Evolutionary conservation across 352 stramenopile genomes (phyloP).

Genomic region (Globisporangium nodosum): DNA sequence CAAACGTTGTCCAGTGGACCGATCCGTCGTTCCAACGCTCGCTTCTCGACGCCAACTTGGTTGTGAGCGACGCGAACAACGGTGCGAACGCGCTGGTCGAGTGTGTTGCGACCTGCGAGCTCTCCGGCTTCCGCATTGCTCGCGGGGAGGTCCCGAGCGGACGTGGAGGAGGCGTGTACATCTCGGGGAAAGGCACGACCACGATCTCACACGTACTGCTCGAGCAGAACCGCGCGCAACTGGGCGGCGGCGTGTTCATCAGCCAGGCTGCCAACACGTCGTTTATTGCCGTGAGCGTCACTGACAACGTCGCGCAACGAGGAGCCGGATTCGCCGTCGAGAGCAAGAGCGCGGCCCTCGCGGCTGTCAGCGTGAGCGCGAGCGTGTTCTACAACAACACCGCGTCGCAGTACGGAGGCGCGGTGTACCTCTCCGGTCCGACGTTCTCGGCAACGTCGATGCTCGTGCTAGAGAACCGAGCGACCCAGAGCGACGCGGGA

Average conservation of each 20-base stretch:
- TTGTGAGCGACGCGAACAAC: slow-evolving; percentile 8
- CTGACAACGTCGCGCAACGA: slow-evolving; percentile 19
- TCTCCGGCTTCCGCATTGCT: slow-evolving; percentile 21
- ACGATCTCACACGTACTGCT: slow-evolving; percentile 17
- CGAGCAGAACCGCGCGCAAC: slow-evolving; percentile 22
- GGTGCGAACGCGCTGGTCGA: slow-evolving; percentile 27
- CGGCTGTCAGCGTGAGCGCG: neutral
- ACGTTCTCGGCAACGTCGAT: neutral
- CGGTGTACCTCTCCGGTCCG: slow-evolving; percentile 14
- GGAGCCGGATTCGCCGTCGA: slow-evolving; percentile 21
- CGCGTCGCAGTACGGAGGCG: slow-evolving; percentile 18
- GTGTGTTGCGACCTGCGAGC: slow-evolving; percentile 14
- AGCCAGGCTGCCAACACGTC: slow-evolving; percentile 9
- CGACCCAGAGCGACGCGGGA: slow-evolving; percentile 13
- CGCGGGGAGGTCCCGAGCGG: slow-evolving; percentile 15
- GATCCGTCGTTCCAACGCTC: slow-evolving; percentile 11
- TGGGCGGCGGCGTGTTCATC: slow-evolving; percentile 29
- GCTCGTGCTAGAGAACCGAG: slow-evolving; percentile 33
- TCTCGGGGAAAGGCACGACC: slow-evolving; percentile 18
- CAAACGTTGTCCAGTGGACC: slow-evolving; percentile 2
- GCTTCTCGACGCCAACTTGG: slow-evolving; percentile 18
- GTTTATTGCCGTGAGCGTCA: slow-evolving; percentile 15
- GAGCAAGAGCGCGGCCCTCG: neutral
- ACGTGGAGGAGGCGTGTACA: slow-evolving; percentile 25
- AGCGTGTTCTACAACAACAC: slow-evolving; percentile 50